Conservation (phyloP, 495 filamentous ascomycete species). For the Penicillium cataractarum region DNA sequence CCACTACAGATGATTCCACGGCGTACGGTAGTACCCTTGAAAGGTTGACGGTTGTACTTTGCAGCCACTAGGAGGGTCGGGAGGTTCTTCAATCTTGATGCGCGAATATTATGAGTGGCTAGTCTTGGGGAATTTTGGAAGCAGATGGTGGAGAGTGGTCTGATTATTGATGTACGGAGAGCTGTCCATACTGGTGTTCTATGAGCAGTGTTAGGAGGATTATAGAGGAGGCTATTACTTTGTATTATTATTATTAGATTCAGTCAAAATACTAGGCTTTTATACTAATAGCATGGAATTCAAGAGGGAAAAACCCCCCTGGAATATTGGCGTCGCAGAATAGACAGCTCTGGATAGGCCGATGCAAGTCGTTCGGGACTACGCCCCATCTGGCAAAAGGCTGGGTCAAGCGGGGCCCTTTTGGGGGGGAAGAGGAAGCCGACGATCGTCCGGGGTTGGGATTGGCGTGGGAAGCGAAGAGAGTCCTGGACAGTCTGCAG, state of each 20-base stretch:
- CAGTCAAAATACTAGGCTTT: too few species aligned
- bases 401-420: constrained; percentile 11
- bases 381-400: constrained; percentile 4
- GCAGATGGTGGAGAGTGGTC: too few species aligned
- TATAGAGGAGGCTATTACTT: too few species aligned
- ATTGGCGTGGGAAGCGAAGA: constrained; percentile 24
- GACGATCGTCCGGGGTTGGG: constrained; percentile 16
- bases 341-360: not conserved
- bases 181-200: too few species aligned
- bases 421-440: constrained; percentile 13
- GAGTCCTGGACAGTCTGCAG: constrained; percentile 10
- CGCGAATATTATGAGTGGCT: not conserved
- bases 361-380: not conserved
- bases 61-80: constrained; percentile 3
- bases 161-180: too few species aligned
- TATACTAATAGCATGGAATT: not conserved
- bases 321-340: not conserved
- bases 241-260: too few species aligned
- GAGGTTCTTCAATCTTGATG: not conserved
- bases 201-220: too few species aligned
- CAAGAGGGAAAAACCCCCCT: not conserved
- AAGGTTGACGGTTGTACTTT: not conserved
- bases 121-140: not conserved
- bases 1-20: constrained; percentile 19
- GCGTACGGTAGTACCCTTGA: constrained; percentile 2